Conservation (phyloP, 768 basidiomycete species). For the Lentinus tigrinus region DNA sequence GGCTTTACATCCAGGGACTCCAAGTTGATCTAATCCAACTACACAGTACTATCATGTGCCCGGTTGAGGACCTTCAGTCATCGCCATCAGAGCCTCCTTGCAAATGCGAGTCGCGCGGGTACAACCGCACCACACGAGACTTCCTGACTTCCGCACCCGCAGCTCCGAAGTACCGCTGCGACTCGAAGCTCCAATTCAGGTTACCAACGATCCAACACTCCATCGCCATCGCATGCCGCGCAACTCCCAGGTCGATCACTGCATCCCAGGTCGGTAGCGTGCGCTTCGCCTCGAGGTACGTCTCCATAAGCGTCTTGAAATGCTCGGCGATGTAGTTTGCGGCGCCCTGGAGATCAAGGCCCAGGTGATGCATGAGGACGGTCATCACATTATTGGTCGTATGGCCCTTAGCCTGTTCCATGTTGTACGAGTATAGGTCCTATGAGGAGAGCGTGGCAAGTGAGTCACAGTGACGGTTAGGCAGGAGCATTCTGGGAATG, state of each 20-base stretch:
- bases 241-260: constrained; percentile 46
- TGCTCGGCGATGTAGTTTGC: constrained; percentile 54
- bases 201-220: constrained; percentile 65
- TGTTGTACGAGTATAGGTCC: constrained; percentile 74
- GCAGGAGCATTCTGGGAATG: no score
- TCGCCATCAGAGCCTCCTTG: constrained; percentile 9
- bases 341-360: constrained; percentile 55
- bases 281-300: constrained; percentile 46
- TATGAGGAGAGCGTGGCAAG: constrained; percentile 28
- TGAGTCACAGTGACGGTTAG: not conserved
- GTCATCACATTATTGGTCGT: constrained; percentile 68
- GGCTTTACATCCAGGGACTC: no score
- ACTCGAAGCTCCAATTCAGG: constrained; percentile 69
- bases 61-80: constrained; percentile 1
- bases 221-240: constrained; percentile 52
- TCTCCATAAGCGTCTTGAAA: constrained; percentile 49
- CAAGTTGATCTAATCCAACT: no score
- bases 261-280: constrained; percentile 49
- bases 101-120: constrained; percentile 17
- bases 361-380: constrained; percentile 58
- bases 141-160: constrained; percentile 48
- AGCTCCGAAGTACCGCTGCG: constrained; percentile 64
- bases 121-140: constrained; percentile 23
- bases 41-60: no score
- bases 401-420: constrained; percentile 67